phyloP scores from a whole-genome alignment of 345 rosid species.

The Eucalyptus sp. region DNA sequence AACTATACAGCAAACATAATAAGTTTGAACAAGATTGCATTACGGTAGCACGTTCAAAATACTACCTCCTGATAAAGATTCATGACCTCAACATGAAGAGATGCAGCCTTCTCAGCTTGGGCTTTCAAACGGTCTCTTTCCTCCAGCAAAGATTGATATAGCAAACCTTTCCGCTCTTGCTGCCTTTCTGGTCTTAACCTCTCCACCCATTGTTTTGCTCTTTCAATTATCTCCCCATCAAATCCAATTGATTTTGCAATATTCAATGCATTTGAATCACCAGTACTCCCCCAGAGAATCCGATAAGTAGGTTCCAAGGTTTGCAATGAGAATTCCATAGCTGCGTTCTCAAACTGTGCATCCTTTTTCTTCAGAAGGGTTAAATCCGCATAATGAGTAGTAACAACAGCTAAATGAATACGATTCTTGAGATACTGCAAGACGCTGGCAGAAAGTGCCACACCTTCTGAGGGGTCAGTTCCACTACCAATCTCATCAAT shows the following conservation, averaged over 20 bases:
- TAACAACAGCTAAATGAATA: constrained; percentile 60
- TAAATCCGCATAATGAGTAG: constrained; percentile 88
- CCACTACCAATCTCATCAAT: constrained; percentile 93
- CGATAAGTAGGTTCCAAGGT: constrained; percentile 71
- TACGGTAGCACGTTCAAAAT: neutral
- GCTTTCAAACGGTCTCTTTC: constrained; percentile 63
- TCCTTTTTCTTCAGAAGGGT: constrained; percentile 73
- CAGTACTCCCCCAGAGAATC: constrained; percentile 78
- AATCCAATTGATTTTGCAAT: constrained; percentile 85
- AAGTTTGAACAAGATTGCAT: neutral
- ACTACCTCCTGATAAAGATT: constrained; percentile 57
- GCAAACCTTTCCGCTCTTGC: constrained; percentile 44
- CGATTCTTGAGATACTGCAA: constrained; percentile 49
- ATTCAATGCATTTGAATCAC: constrained; percentile 75
- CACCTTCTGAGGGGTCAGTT: constrained; percentile 96
- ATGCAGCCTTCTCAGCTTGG: constrained; percentile 44
- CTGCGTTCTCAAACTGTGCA: constrained; percentile 68
- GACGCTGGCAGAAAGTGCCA: constrained; percentile 76
- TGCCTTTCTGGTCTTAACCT: constrained; percentile 64
- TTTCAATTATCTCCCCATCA: constrained; percentile 40
- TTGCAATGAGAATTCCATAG: constrained; percentile 86
- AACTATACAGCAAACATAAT: neutral
- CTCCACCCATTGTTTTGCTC: constrained; percentile 64
- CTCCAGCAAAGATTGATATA: constrained; percentile 62
- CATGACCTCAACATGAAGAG: constrained; percentile 51